Conservation (phyloP, 148 eudicot genomes). For the Simmondsia chinensis region DNA sequence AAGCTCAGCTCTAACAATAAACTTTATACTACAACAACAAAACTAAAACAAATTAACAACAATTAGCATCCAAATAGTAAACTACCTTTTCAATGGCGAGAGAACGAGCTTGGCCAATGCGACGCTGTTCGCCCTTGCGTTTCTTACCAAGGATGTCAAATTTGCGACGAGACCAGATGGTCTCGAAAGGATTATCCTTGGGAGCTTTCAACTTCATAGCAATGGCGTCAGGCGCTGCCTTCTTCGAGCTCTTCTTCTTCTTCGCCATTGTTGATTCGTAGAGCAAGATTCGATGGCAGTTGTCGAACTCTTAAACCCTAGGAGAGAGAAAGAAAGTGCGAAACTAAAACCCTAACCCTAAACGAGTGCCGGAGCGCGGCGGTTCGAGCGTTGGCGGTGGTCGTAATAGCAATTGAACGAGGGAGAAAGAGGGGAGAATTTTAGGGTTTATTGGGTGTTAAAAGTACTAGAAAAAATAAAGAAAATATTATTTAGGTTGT, state of each 20-base stretch:
- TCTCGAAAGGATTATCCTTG: constrained; percentile 69
- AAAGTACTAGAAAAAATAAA: too few species aligned
- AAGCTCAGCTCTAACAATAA: neutral
- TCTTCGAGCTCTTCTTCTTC: constrained; percentile 38
- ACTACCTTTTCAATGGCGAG: constrained; percentile 59
- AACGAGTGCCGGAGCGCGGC: neutral
- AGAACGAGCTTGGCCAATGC: constrained; percentile 79
- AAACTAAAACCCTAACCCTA: neutral
- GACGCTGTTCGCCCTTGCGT: constrained; percentile 72
- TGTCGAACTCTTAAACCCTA: too few species aligned
- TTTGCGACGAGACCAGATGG: constrained; percentile 83
- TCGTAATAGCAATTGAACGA: too few species aligned
- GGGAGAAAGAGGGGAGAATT: too few species aligned
- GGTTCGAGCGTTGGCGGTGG: neutral
- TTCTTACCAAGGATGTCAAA: constrained; percentile 79
- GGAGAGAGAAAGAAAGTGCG: neutral
- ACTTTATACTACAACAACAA: neutral
- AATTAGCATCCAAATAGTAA: neutral
- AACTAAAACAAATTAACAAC: neutral
- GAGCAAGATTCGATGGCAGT: too few species aligned
- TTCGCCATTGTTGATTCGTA: constrained; percentile 64
- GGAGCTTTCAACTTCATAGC: constrained; percentile 45
- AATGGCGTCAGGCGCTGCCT: constrained; percentile 29
- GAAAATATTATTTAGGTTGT: too few species aligned
- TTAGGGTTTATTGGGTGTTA: too few species aligned